Evolutionary conservation across 2,329 filamentous ascomycete species (phyloP).

Genomic region (Ophiocordyceps camponoti-leonardi): DNA sequence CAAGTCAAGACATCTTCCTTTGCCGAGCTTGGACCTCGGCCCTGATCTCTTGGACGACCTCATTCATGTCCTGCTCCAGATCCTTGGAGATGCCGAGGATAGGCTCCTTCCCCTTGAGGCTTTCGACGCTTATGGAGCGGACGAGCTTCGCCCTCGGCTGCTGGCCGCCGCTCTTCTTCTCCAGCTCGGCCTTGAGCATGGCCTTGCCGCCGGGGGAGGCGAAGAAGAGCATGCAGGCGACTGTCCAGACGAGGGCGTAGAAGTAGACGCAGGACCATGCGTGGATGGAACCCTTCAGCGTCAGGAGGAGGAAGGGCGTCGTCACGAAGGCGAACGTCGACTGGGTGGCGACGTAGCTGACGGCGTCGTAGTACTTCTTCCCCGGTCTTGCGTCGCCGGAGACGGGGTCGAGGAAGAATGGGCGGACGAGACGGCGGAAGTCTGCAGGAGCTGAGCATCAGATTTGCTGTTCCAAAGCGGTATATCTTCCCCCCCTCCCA

Average conservation of each 20-base stretch:
- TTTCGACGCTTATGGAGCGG: conserved; percentile 39
- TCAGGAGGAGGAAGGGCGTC: conserved; percentile 71
- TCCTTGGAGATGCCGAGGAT: conserved; percentile 68
- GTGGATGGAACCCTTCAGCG: conserved; percentile 48
- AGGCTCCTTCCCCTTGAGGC: conserved; percentile 37
- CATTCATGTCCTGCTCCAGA: conserved; percentile 55
- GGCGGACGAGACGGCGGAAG: conserved; percentile 73
- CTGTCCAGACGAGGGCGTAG: conserved; percentile 58
- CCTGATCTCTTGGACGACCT: conserved; percentile 59
- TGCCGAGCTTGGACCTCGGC: conserved; percentile 45
- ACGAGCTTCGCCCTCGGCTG: conserved; percentile 26
- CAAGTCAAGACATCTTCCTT: conserved; percentile 5
- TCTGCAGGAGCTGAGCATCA: conserved; percentile 32
- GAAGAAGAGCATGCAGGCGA: conserved; percentile 55
- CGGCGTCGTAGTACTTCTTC: conserved; percentile 77
- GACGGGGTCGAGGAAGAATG: conserved; percentile 75
- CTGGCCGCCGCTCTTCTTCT: conserved; percentile 36
- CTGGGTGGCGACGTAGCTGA: conserved; percentile 62
- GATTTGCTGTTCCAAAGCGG: neutral
- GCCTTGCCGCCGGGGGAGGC: conserved; percentile 59
- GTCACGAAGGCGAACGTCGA: conserved; percentile 68
- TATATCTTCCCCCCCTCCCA: too few relatives aligned
- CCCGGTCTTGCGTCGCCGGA: conserved; percentile 48
- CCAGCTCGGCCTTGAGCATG: conserved; percentile 36
- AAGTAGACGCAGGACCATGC: conserved; percentile 84